Base-by-base conservation (phyloP, 441 rosid genomes). In the Eruca vesicaria region DNA sequence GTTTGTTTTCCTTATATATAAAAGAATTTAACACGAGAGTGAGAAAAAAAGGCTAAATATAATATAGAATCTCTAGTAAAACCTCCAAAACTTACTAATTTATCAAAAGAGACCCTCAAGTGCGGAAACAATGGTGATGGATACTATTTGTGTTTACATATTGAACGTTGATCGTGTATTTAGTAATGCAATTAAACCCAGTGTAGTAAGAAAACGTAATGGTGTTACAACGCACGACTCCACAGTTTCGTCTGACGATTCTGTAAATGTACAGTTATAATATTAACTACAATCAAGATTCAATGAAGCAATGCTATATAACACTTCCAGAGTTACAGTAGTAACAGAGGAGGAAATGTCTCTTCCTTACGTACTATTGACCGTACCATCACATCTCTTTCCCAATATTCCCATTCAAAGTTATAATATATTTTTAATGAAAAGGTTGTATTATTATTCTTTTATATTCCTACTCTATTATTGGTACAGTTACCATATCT, bases 321-420 rank as follows among this genome's bases (percentile, higher is more conserved):
- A 60, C 9, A 29, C 72, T 53, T 36, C 23, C 38, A 19, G 26
- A 18, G 23, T 18, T 52, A 52, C 58, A 19, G 58, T 20, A 60
- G 41, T 61, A 61, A 38, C 36, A 65, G 36, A 3, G 52, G 38
- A 32, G 19, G 66, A 55, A 20, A 48, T 74, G 73, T 59, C 72
- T 58, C 65, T 74, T 59, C 15, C 28, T 66, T 66, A 67, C 78
- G 68, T 67, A 74, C 78, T 48, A 32, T 59, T 33, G 68, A 48
- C 68, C 68, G 72, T 67, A 67, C 68, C 53, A 16, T 48, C 55
- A 16, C 26, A 32, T 74, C 41, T 74, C 55, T 66, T 59, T 66
- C 71, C 26, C 57, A 65, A 38, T 73, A 74, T 74, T 74, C 66
- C 5, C 35, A 59, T 35, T 21, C 21, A 65, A 56, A 4, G 33